Base-by-base conservation (phyloP, 148 eudicot genomes). In the Heliosperma pusillum region DNA sequence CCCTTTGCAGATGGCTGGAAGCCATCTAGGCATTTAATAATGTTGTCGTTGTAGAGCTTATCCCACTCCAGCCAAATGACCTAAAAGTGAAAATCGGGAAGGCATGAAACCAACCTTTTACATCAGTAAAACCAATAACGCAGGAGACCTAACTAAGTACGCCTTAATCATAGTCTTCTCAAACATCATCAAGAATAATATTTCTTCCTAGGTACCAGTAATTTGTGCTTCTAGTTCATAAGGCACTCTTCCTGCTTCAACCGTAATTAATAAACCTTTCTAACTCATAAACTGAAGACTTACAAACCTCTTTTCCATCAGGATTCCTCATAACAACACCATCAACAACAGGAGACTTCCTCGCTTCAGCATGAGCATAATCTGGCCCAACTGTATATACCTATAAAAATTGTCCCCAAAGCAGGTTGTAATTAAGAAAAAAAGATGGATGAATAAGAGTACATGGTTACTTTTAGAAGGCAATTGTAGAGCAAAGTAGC, bases 291-390 rank as follows among this genome's bases (percentile, higher is more conserved):
- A 69, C 30, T 3, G 1, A 44, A 22, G 57, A 25, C 59, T 16
- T 64, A 81, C 93, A 77, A 80, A 96, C 99, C 87, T 96, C 99
- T 88, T 96, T 96, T 68, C 99, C 99, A 86, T 96, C 97, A 66
- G 90, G 90, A 69, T 96, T 96, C 83, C 99, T 87, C 99, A 96
- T 96, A 58, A 96, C 99, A 85, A 95, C 99, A 50, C 99, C 99
- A 76, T 96, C 99, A 66, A 92, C 99, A 62, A 92, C 97, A 77
- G 99, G 99, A 77, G 99, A 96, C 79, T 96, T 96, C 81, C 99
- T 92, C 78, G 99, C 99, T 86, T 96, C 99, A 22, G 99, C 99
- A 82, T 96, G 99, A 72, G 99, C 99, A 89, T 96, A 96, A 75
- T 92, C 97, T 12, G 99, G 87, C 59, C 99, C 97, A 79, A 96